Conservation (phyloP, 140 eudicot species). For the Flaveria floridana region DNA sequence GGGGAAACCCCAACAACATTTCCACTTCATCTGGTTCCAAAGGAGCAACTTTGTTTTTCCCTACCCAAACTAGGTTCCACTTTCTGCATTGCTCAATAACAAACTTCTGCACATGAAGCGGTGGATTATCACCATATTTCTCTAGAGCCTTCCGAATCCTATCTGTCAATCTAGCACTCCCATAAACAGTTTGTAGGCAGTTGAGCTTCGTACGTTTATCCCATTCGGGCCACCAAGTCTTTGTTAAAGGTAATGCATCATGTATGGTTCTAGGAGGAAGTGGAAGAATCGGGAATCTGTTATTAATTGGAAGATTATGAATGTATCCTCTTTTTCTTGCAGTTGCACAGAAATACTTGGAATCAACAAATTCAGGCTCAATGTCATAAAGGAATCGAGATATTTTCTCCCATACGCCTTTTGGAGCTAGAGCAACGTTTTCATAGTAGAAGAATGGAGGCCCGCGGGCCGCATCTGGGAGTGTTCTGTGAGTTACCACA, state of each 20-base stretch:
- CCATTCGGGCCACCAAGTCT: slow-evolving; percentile 92
- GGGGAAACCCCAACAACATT: slow-evolving; percentile 78
- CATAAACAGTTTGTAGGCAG: slow-evolving; percentile 75
- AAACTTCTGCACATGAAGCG: slow-evolving; percentile 44
- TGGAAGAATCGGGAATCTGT: slow-evolving; percentile 68
- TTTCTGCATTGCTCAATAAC: slow-evolving; percentile 63
- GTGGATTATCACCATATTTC: slow-evolving; percentile 44
- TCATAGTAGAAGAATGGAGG: slow-evolving; percentile 88
- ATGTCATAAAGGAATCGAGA: slow-evolving; percentile 62
- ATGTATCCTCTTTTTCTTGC: slow-evolving; percentile 87
- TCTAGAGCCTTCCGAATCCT: slow-evolving; percentile 74
- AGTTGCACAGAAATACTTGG: slow-evolving; percentile 67
- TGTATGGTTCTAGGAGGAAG: slow-evolving; percentile 65
- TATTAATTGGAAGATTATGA: slow-evolving; percentile 72
- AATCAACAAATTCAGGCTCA: slow-evolving; percentile 86
- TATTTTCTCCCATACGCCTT: slow-evolving; percentile 91
- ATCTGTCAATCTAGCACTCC: slow-evolving; percentile 62
- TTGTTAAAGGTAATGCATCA: slow-evolving; percentile 72
- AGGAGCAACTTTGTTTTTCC: slow-evolving; percentile 74
- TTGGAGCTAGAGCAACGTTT: slow-evolving; percentile 89
- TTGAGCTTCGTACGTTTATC: slow-evolving; percentile 68
- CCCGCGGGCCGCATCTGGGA: slow-evolving; percentile 60
- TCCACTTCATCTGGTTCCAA: slow-evolving; percentile 90
- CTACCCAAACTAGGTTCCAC: slow-evolving; percentile 96
- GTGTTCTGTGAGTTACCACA: slow-evolving; percentile 34